Conservation (phyloP, 2,329 filamentous ascomycete species). For the Colletotrichum godetiae region DNA sequence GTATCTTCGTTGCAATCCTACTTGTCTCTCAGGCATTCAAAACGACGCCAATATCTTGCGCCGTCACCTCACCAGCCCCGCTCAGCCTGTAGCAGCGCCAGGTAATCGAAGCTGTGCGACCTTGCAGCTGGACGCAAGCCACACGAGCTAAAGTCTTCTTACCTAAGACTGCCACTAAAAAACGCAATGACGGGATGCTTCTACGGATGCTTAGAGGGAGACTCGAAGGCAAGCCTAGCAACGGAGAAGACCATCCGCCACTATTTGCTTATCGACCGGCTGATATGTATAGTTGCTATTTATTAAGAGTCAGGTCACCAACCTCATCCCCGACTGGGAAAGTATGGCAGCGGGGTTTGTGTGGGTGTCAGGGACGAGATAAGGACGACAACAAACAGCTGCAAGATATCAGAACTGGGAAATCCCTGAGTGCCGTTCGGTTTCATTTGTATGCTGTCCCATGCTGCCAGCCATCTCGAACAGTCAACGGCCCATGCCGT, state of each 20-base stretch:
- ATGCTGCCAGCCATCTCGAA: background rate
- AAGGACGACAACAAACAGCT: conserved; percentile 10
- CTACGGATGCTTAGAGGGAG: background rate
- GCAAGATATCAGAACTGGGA: background rate
- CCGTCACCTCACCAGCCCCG: conserved; percentile 20
- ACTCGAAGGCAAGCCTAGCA: background rate
- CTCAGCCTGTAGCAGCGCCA: conserved; percentile 10
- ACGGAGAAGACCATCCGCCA: conserved; percentile 14
- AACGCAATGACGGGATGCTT: conserved; percentile 4
- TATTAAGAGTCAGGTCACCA: conserved; percentile 18
- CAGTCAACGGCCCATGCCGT: background rate
- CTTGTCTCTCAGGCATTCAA: conserved; percentile 2
- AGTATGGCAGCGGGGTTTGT: background rate
- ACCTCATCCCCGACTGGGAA: conserved; percentile 3
- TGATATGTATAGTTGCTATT: conserved; percentile 11
- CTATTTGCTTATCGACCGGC: conserved; percentile 16
- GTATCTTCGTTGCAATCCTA: background rate
- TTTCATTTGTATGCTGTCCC: background rate
- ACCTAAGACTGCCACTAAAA: background rate
- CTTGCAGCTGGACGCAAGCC: background rate
- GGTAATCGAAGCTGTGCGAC: conserved; percentile 13
- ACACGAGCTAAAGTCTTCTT: background rate
- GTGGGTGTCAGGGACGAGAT: conserved; percentile 9
- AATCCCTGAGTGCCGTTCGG: background rate
- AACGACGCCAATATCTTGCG: conserved; percentile 22